These are phyloP conservation scores for Yamadazyma paraphyllophila DNA, from an alignment of 805 yeast genomes.

Conservation along the genomic window DNA sequence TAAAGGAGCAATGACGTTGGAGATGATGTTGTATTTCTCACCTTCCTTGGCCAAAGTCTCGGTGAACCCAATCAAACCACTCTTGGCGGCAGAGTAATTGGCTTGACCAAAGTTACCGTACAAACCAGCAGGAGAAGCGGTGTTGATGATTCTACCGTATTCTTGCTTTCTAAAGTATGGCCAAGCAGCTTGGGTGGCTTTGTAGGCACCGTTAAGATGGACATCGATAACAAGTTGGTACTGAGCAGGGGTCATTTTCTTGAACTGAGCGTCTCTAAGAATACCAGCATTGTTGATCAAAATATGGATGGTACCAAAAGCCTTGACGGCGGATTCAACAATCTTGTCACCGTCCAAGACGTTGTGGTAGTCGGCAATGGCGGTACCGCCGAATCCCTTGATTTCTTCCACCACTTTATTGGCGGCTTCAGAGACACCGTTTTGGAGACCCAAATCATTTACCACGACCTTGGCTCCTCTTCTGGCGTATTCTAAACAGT, in stretches of 20 bases:
- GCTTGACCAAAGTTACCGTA: constrained; percentile 97
- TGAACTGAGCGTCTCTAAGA: constrained; percentile 80
- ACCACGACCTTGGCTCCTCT: constrained; percentile 96
- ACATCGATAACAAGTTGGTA: constrained; percentile 80
- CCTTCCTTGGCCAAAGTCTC: constrained; percentile 97
- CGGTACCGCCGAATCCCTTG: constrained; percentile 69
- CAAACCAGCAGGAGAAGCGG: constrained; percentile 96
- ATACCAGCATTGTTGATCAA: constrained; percentile 95
- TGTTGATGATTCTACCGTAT: constrained; percentile 86
- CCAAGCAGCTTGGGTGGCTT: constrained; percentile 89
- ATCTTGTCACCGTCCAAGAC: constrained; percentile 83
- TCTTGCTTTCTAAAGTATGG: constrained; percentile 79
- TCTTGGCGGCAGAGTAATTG: constrained; percentile 90
- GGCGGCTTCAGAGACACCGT: constrained; percentile 71
- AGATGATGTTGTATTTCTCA: constrained; percentile 72
- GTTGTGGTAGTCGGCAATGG: constrained; percentile 93
- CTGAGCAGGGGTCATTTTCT: constrained; percentile 79
- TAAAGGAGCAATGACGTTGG: constrained; percentile 88
- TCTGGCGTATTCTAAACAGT: constrained; percentile 82
- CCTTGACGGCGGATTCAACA: constrained; percentile 78
- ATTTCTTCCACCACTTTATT: constrained; percentile 89
- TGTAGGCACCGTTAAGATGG: constrained; percentile 86
- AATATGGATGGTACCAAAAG: constrained; percentile 85
- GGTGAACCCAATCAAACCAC: constrained; percentile 85
- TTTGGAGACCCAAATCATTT: constrained; percentile 88